Base-by-base conservation (phyloP, 495 filamentous ascomycete genomes). In the Penicillium bovifimosum region DNA sequence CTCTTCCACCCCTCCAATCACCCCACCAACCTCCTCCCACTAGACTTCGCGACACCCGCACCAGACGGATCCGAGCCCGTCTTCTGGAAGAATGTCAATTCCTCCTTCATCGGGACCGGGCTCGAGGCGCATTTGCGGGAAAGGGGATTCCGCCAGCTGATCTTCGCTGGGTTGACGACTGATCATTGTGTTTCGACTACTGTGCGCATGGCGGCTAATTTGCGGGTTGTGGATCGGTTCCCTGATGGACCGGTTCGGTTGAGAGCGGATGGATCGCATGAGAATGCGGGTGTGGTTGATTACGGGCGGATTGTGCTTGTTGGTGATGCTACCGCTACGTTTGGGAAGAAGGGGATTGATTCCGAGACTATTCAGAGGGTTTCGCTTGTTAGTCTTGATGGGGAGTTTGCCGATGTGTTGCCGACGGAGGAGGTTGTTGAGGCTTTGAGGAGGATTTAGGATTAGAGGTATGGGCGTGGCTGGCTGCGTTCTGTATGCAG, bases 121-220 rank as follows among this genome's bases (percentile, higher is more conserved):
- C 66, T 80, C 6, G 75, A 76, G 38, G 33, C 53, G 1, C 60
- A 70, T 35, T 53, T 80, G 36, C 66, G 62, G 8, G 46, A 56
- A 24, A 65, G 64, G 18, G 66, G 57, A 0, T 58, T 76, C 18
- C 55, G 69, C 6, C 68, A 75, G 49, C 53, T 80, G 2, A 47
- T 77, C 33, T 47, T 77, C 42, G 63, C 67, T 9, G 75, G 76
- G 1, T 52, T 79, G 45, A 77, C 73, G 0, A 78, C 74, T 29
- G 76, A 78, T 60, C 76, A 78, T 45, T 80, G 76, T 38, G 73
- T 79, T 20, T 75, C 71, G 43, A 80, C 75, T 6, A 75, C 76
- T 4, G 63, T 70, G 9, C 69, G 77, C 16, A 77, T 79, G 71
- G 75, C 76, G 4, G 68, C 66, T 10, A 78, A 80, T 52, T 40